These are phyloP conservation scores for Cenchrus fungigraminus DNA, from an alignment of 176 grass and related monocot genomes.

Conservation along the genomic window DNA sequence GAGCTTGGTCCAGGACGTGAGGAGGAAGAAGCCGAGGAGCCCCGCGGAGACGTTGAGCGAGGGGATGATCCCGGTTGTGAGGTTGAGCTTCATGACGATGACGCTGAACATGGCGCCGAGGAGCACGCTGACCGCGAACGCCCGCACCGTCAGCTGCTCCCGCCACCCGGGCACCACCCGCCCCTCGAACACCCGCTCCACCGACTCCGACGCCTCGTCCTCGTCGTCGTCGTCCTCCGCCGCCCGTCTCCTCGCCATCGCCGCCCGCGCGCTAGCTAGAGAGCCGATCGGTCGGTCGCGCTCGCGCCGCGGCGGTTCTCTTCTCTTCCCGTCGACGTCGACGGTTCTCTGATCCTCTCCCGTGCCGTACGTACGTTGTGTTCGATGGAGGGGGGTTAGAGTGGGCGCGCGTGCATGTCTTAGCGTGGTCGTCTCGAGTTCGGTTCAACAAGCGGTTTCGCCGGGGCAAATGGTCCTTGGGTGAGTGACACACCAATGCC, in stretches of 20 bases:
- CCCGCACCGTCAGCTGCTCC: slow-evolving; percentile 75
- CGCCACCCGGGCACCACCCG: slow-evolving; percentile 58
- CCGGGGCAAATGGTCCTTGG: background rate
- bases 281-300: background rate
- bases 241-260: background rate
- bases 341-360: background rate
- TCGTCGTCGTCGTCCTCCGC: background rate
- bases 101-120: slow-evolving; percentile 77
- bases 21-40: slow-evolving; percentile 85
- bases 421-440: slow-evolving; percentile 41
- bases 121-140: slow-evolving; percentile 63
- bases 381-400: background rate
- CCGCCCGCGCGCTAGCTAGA: too few species aligned
- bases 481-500: background rate
- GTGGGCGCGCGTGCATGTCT: too few species aligned
- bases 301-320: background rate
- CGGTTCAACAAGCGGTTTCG: slow-evolving; percentile 5
- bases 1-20: slow-evolving; percentile 60
- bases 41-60: slow-evolving; percentile 91
- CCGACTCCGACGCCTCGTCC: slow-evolving; percentile 33
- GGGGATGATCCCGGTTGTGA: slow-evolving; percentile 89
- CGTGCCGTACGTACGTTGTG: background rate
- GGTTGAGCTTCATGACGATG: slow-evolving; percentile 98
- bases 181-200: slow-evolving; percentile 62
- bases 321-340: background rate